phyloP scores from a whole-genome alignment of 2,329 filamentous ascomycete genomes.

The Leptographium galeiforme region DNA sequence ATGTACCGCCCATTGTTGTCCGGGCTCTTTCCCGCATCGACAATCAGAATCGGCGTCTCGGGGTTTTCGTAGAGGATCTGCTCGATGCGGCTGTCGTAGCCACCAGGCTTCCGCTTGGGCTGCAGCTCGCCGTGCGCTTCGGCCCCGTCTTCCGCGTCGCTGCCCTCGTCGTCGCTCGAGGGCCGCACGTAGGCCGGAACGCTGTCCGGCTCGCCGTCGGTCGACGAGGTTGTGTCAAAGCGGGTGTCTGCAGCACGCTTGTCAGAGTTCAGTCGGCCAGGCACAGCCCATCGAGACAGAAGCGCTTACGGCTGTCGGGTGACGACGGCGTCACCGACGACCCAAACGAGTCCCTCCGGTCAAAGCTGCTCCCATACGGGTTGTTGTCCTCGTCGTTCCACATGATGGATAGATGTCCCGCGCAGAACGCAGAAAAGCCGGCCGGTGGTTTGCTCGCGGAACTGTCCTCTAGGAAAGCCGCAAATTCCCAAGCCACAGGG shows the following conservation, averaged over 20 bases:
- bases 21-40: slow-evolving; percentile 85
- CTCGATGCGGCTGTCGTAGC: slow-evolving; percentile 90
- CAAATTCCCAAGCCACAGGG: neutral
- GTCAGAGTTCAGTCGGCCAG: neutral
- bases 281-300: neutral
- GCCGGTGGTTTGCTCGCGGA: neutral
- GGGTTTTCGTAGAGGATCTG: slow-evolving; percentile 96
- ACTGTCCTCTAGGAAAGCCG: neutral
- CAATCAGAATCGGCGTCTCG: slow-evolving; percentile 79
- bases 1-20: slow-evolving; percentile 90
- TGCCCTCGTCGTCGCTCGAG: slow-evolving; percentile 23
- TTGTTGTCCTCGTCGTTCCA: slow-evolving; percentile 99
- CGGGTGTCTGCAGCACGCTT: slow-evolving; percentile 27
- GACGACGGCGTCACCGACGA: slow-evolving; percentile 54
- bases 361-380: slow-evolving; percentile 83
- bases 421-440: neutral
- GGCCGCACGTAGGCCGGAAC: slow-evolving; percentile 14
- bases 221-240: slow-evolving; percentile 55
- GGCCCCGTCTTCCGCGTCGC: slow-evolving; percentile 32
- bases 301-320: slow-evolving; percentile 38
- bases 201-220: slow-evolving; percentile 48
- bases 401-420: slow-evolving; percentile 41
- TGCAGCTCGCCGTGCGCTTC: slow-evolving; percentile 27
- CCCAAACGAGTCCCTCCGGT: slow-evolving; percentile 67
- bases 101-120: slow-evolving; percentile 61